Conservation (phyloP, 2,329 filamentous ascomycete genomes). For the Trichophyton equinum region DNA sequence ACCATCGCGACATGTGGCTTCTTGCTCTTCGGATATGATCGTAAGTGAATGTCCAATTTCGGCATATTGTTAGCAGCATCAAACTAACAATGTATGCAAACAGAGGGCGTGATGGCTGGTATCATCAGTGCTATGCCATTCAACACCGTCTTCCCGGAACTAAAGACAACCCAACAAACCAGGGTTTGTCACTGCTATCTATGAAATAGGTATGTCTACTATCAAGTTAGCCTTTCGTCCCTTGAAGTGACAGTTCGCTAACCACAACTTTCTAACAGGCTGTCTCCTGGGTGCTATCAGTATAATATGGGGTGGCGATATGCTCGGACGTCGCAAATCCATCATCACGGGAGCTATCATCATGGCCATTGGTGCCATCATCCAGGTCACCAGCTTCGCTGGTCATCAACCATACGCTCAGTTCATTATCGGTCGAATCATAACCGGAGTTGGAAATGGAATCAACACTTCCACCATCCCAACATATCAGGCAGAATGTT, state of each 20-base stretch:
- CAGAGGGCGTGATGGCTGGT: slow-evolving; percentile 18
- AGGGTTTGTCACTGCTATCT: slow-evolving; percentile 40
- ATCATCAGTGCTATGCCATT: slow-evolving; percentile 15
- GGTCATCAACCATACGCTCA: slow-evolving; percentile 31
- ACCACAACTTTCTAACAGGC: slow-evolving; percentile 5
- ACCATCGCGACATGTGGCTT: slow-evolving; percentile 50
- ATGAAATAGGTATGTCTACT: slow-evolving; percentile 26
- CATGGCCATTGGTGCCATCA: slow-evolving; percentile 19
- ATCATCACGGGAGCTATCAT: slow-evolving; percentile 45
- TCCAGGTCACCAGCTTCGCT: slow-evolving; percentile 13
- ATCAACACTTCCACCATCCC: slow-evolving; percentile 40
- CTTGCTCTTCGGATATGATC: slow-evolving; percentile 45
- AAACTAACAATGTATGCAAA: background rate
- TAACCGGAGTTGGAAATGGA: slow-evolving; percentile 40
- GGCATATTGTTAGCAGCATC: background rate
- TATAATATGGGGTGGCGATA: slow-evolving; percentile 18
- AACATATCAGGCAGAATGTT: slow-evolving; percentile 38
- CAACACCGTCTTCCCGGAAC: slow-evolving; percentile 9
- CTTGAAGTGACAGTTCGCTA: background rate
- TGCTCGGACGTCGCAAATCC: slow-evolving; percentile 24
- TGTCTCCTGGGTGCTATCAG: slow-evolving; percentile 21
- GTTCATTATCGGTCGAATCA: slow-evolving; percentile 36
- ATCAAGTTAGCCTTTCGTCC: slow-evolving; percentile 17
- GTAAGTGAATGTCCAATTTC: slow-evolving; percentile 13
- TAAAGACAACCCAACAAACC: slow-evolving; percentile 29